Evolutionary conservation across 148 eudicot species (phyloP).

Genomic region (Suaeda aralocaspica): DNA sequence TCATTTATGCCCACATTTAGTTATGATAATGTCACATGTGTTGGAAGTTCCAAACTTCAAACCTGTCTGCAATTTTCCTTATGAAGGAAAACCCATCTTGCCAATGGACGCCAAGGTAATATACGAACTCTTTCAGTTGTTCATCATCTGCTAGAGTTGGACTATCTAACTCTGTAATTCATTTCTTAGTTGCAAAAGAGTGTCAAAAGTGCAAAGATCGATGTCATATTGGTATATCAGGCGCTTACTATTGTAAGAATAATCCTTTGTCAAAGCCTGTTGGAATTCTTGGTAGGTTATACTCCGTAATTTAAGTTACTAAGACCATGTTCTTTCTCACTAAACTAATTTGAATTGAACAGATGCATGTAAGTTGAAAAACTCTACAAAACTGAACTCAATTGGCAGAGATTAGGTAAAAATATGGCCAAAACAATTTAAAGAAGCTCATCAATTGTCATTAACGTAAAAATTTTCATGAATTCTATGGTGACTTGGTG

Average conservation of each 20-base stretch:
- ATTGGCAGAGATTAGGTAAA: neutral
- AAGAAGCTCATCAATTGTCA: no score
- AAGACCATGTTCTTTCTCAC: neutral
- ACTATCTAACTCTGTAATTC: neutral
- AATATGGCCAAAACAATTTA: no score
- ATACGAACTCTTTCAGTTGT: neutral
- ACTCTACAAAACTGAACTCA: no score
- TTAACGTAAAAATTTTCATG: no score
- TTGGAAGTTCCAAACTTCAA: neutral
- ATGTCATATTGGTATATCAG: neutral
- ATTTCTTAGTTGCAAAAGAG: slow-evolving; percentile 10
- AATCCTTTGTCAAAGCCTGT: neutral
- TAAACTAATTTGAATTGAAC: no score
- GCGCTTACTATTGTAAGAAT: neutral
- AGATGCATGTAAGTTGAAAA: neutral
- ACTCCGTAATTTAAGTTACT: neutral
- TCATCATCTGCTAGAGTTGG: neutral
- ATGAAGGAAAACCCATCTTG: slow-evolving; percentile 29
- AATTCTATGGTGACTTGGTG: no score
- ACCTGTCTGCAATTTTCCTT: neutral
- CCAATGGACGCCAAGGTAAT: slow-evolving; percentile 32
- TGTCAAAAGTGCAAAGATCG: slow-evolving; percentile 19
- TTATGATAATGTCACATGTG: neutral
- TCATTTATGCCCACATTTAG: neutral
- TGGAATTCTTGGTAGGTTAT: slow-evolving; percentile 11